Evolutionary conservation across 306 rosid species (phyloP).

Genomic region (Fragaria ananassa): DNA sequence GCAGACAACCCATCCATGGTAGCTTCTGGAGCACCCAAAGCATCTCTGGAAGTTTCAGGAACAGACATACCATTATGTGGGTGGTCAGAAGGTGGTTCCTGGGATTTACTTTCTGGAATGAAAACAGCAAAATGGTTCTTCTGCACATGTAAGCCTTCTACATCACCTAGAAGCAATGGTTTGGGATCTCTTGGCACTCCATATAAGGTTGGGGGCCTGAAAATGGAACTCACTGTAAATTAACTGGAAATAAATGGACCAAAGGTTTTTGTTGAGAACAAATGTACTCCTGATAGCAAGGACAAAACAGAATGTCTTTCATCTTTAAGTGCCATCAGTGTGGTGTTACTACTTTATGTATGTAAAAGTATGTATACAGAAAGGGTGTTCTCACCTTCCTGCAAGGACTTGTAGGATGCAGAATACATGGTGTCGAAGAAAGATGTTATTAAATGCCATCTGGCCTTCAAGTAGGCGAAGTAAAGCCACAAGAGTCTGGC

Average conservation of each 20-base stretch:
- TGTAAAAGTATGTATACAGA: not conserved
- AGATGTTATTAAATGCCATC: slow-evolving; percentile 69
- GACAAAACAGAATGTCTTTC: not conserved
- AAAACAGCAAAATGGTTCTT: slow-evolving; percentile 56
- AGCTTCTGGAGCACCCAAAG: slow-evolving; percentile 14
- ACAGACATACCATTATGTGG: slow-evolving; percentile 29
- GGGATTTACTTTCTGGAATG: slow-evolving; percentile 59
- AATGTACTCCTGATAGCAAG: not conserved
- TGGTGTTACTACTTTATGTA: not conserved
- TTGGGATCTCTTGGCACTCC: slow-evolving; percentile 86
- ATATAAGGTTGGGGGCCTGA: slow-evolving; percentile 79
- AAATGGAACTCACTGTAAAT: slow-evolving; percentile 23
- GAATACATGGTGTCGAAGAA: slow-evolving; percentile 87
- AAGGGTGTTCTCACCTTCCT: slow-evolving; percentile 54
- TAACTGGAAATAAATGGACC: not conserved
- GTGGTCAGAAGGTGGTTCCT: slow-evolving; percentile 47
- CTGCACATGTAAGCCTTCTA: slow-evolving; percentile 63
- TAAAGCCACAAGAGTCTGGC: slow-evolving; percentile 61
- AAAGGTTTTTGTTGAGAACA: not conserved
- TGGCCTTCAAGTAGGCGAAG: slow-evolving; percentile 72
- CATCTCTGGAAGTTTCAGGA: slow-evolving; percentile 21
- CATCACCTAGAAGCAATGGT: slow-evolving; percentile 58
- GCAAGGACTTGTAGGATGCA: slow-evolving; percentile 84
- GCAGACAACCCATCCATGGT: slow-evolving; percentile 14
- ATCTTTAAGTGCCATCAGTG: not conserved